phyloP scores from a whole-genome alignment of 305 asterid genomes.

The Solanum hybrid region DNA sequence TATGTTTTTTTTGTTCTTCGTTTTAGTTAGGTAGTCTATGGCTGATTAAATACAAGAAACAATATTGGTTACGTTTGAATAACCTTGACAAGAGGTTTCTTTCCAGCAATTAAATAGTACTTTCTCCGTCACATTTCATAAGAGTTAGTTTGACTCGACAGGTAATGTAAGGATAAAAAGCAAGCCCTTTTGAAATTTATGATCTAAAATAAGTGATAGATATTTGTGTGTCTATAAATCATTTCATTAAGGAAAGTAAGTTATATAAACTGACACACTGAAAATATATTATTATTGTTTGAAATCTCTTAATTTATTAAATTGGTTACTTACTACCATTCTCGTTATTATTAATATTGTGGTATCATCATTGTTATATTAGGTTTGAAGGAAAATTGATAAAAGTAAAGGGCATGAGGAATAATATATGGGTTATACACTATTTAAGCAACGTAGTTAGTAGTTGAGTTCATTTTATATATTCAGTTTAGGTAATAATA shows the following conservation, averaged over 20 bases:
- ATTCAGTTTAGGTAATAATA: not conserved
- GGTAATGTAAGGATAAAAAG: not conserved
- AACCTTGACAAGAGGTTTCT: not conserved
- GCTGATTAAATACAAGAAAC: conserved; percentile 13
- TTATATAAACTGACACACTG: not conserved
- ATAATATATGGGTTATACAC: not conserved
- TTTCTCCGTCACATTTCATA: not conserved
- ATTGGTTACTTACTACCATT: not conserved
- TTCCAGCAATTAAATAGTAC: not conserved
- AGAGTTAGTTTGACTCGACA: not conserved
- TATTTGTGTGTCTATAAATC: not conserved
- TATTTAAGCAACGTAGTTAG: not conserved
- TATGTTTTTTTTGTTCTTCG: not conserved
- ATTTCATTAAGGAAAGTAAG: too few relatives aligned
- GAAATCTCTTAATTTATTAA: not conserved
- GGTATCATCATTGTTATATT: not conserved
- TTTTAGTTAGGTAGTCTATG: not conserved
- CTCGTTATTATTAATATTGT: not conserved
- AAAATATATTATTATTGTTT: not conserved
- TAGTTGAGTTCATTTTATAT: not conserved
- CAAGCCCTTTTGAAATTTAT: not conserved
- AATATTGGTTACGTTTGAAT: not conserved
- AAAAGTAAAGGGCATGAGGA: not conserved
- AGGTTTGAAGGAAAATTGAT: conserved; percentile 1
- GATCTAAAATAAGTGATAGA: not conserved